phyloP scores from a whole-genome alignment of 2,329 filamentous ascomycete genomes.

The Fusarium burgessii region DNA sequence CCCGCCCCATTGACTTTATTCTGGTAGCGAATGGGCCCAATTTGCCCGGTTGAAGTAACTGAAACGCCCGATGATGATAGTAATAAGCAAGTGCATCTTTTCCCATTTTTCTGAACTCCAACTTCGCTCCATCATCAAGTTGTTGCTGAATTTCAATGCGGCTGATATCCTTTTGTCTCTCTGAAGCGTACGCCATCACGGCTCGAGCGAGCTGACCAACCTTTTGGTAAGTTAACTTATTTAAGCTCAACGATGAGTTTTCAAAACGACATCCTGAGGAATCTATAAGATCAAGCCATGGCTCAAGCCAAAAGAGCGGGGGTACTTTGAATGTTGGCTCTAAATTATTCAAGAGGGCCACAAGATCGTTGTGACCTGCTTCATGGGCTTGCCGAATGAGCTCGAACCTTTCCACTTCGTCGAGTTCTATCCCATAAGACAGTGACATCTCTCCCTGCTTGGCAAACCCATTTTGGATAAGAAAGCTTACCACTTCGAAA shows the following conservation, averaged over 20 bases:
- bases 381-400: no score
- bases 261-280: not conserved
- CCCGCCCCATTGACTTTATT: no score
- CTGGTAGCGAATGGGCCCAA: no score
- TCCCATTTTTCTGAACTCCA: not conserved
- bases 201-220: not conserved
- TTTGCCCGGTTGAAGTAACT: no score
- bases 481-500: no score
- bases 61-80: not conserved
- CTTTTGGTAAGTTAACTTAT: no score
- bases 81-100: no score
- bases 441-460: not conserved
- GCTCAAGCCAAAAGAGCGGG: not conserved
- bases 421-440: not conserved
- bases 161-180: not conserved
- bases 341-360: no score
- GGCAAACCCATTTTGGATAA: not conserved
- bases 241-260: not conserved
- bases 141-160: not conserved
- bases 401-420: no score
- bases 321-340: not conserved
- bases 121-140: not conserved
- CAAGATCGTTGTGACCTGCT: no score
- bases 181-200: no score
- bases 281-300: not conserved